A percentile compares a stretch with the other conserved stretches of the same genome.
phyloP scores from a whole-genome alignment of 1,284 basidiomycete species.

The Caloboletus firmus region DNA sequence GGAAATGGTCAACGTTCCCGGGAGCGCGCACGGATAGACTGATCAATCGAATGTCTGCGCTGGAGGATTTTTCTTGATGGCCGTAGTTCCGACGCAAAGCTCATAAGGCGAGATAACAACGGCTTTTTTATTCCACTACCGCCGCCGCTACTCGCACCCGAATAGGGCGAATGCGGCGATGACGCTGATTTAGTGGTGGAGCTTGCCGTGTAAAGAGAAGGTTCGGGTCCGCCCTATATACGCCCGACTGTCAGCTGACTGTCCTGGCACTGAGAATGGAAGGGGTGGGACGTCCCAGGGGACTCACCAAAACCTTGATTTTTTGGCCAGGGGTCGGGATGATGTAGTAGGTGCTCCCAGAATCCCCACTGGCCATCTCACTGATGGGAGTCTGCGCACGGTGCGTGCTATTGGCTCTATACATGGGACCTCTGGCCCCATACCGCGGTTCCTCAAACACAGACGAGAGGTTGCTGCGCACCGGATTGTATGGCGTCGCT shows the following conservation, averaged over 20 bases:
- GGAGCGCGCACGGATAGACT: slow-evolving; percentile 23
- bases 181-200: slow-evolving; percentile 51
- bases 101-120: slow-evolving; percentile 50
- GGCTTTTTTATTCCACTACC: slow-evolving; percentile 41
- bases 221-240: slow-evolving; percentile 44
- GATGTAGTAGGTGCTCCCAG: slow-evolving; percentile 71
- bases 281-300: neutral
- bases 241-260: slow-evolving; percentile 9
- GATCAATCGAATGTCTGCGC: slow-evolving; percentile 47
- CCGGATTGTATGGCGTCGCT: slow-evolving; percentile 40
- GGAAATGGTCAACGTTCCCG: slow-evolving; percentile 21
- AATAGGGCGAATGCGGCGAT: slow-evolving; percentile 40
- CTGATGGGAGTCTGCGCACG: slow-evolving; percentile 36
- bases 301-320: slow-evolving; percentile 67
- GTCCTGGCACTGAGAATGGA: slow-evolving; percentile 4
- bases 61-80: slow-evolving; percentile 35
- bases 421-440: slow-evolving; percentile 32
- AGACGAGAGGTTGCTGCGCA: slow-evolving; percentile 33
- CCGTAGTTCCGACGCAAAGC: slow-evolving; percentile 43
- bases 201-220: slow-evolving; percentile 51
- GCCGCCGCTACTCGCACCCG: slow-evolving; percentile 26
- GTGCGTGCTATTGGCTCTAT: slow-evolving; percentile 24
- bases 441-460: slow-evolving; percentile 35
- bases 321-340: slow-evolving; percentile 66
- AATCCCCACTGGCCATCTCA: slow-evolving; percentile 49